Percentiles rank a stretch among this genome's conserved stretches.
phyloP scores from a whole-genome alignment of 345 rosid species.

The Mallotus nudiflorus region DNA sequence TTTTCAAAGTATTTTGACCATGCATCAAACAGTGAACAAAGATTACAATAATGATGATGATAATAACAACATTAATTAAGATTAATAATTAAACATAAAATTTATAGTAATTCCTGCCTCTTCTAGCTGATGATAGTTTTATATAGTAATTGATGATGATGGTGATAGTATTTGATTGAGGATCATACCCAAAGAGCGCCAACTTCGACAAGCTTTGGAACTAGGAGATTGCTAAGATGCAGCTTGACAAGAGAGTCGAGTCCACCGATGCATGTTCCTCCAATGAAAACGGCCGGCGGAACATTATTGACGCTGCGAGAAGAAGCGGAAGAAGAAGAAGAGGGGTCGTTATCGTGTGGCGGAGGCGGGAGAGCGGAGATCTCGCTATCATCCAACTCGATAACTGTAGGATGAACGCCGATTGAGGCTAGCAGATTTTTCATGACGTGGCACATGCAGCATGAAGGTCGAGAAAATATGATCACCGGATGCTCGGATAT shows the following conservation, averaged over 20 bases:
- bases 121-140: too few species aligned
- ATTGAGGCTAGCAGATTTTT: constrained; percentile 67
- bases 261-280: constrained; percentile 79
- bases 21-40: constrained; percentile 3
- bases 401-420: constrained; percentile 89
- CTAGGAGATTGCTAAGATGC: constrained; percentile 83
- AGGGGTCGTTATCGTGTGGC: not conserved
- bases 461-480: constrained; percentile 81
- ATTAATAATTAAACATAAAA: too few species aligned
- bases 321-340: constrained; percentile 12
- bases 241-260: constrained; percentile 89
- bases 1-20: not conserved
- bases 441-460: constrained; percentile 99
- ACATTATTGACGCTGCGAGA: constrained; percentile 22
- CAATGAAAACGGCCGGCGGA: constrained; percentile 75
- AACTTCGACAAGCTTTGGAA: constrained; percentile 82
- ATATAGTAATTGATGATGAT: too few species aligned
- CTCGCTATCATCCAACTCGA: constrained; percentile 90
- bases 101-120: too few species aligned
- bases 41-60: not conserved
- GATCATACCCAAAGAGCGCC: constrained; percentile 84
- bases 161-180: too few species aligned
- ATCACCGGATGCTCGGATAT: constrained; percentile 88
- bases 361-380: constrained; percentile 58
- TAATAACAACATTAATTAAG: too few species aligned